Base-by-base conservation (phyloP, 306 rosid genomes). In the Calophaca sinica region DNA sequence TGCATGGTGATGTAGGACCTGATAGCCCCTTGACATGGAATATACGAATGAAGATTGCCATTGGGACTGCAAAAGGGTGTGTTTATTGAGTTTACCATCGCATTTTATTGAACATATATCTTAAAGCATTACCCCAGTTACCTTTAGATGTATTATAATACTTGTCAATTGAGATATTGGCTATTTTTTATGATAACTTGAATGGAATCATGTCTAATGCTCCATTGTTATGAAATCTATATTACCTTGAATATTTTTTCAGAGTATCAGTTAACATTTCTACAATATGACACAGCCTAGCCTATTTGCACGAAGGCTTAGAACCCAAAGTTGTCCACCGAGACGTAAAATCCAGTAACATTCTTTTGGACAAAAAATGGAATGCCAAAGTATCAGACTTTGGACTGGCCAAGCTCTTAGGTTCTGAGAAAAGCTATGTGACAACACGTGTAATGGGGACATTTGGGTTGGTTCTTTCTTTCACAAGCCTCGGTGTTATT, bases 301-400 rank as follows among this genome's bases (percentile, higher is more conserved):
- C 98, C 78, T 91, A 94, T 78, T 83, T 94, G 89, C 98, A 91
- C 29, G 98, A 94, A 83, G 98, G 98, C 32, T 84, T 94, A 72
- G 98, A 94, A 86, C 98, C 98, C 57, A 94, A 94, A 87, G 98
- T 94, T 44, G 98, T 94, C 65, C 98, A 94, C 83, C 96, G 98
- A 38, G 98, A 94, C 38, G 77, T 94, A 69, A 94, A 94, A 84
- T 94, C 98, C 26, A 94, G 98, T 46, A 94, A 94, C 73, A 94
- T 94, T 88, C 98, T 94, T 68, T 84, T 94, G 77, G 97, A 94
- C 81, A 88, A 85, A 81, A 91, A 79, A 46, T 94, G 98, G 98
- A 88, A 88, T 62, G 86, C 98, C 35, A 91, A 86, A 82, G 98
- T 94, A 31, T 90, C 98, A 5, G 98, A 94, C 74, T 94, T 94